These are phyloP conservation scores for Crithidia mellificae DNA, from an alignment of 208 protist species.

Conservation along the genomic window DNA sequence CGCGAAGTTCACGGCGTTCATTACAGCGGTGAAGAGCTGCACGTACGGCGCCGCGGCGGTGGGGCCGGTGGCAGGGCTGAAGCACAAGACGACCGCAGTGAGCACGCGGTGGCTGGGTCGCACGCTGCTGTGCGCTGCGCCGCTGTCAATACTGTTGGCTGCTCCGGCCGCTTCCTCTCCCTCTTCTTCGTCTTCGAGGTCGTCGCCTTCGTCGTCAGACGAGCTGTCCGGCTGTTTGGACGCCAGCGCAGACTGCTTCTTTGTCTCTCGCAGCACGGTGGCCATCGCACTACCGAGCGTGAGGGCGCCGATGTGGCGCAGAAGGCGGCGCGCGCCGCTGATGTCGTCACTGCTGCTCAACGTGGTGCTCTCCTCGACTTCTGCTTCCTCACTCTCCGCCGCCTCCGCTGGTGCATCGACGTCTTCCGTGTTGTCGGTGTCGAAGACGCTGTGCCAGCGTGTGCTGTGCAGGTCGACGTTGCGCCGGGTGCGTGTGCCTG, in stretches of 20 bases:
- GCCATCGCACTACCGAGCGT: constrained; percentile 38
- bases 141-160: background rate
- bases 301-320: constrained; percentile 38
- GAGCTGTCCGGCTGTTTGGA: constrained; percentile 2
- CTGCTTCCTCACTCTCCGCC: background rate
- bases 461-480: constrained; percentile 15
- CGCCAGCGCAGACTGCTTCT: constrained; percentile 24
- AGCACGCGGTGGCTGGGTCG: constrained; percentile 63
- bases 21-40: constrained; percentile 41
- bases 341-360: constrained; percentile 27
- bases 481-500: background rate
- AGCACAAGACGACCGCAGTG: constrained; percentile 36
- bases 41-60: constrained; percentile 41
- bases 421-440: background rate
- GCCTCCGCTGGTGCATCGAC: background rate
- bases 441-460: constrained; percentile 27
- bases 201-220: constrained; percentile 19
- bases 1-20: constrained; percentile 45
- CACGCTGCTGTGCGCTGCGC: constrained; percentile 14
- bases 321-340: constrained; percentile 33
- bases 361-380: constrained; percentile 17
- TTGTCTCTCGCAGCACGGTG: constrained; percentile 51
- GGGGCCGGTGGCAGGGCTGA: constrained; percentile 19
- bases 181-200: background rate
- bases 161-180: too few relatives aligned